Percentiles rank a stretch among this genome's conserved stretches.
phyloP scores from a whole-genome alignment of 495 filamentous ascomycete species.

The Cladorrhinum samala region DNA sequence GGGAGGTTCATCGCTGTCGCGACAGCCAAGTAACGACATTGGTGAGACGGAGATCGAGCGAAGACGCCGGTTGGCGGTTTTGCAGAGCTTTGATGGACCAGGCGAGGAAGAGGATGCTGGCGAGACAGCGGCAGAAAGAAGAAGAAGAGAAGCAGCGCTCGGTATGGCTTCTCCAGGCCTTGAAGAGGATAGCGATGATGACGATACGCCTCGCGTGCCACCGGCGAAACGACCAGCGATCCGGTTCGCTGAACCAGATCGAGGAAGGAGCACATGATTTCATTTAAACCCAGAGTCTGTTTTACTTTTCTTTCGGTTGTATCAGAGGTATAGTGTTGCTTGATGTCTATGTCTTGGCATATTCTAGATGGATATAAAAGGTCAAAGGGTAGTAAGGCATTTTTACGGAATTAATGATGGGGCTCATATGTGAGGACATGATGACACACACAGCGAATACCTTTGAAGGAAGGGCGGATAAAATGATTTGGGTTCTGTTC shows the following conservation, averaged over 20 bases:
- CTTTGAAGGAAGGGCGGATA: no score
- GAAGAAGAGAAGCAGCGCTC: constrained; percentile 79
- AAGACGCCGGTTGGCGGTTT: constrained; percentile 35
- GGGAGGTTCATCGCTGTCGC: constrained; percentile 7
- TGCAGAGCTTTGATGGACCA: constrained; percentile 18
- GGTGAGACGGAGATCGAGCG: constrained; percentile 38
- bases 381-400: no score
- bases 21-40: constrained; percentile 17
- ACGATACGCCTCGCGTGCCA: constrained; percentile 47
- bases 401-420: constrained; percentile 1
- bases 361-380: background rate
- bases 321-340: background rate
- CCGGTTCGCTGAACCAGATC: constrained; percentile 40
- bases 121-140: constrained; percentile 79
- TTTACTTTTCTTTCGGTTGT: background rate
- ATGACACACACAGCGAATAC: background rate
- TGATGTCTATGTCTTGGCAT: background rate
- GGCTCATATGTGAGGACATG: background rate
- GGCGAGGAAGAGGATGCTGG: constrained; percentile 40
- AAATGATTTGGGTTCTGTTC: no score
- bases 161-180: constrained; percentile 50
- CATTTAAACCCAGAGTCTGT: no score
- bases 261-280: constrained; percentile 7
- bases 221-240: constrained; percentile 34
- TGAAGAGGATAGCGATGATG: constrained; percentile 58